Base-by-base conservation (phyloP, 495 filamentous ascomycete genomes). In the Hypoxylon fragiforme region DNA sequence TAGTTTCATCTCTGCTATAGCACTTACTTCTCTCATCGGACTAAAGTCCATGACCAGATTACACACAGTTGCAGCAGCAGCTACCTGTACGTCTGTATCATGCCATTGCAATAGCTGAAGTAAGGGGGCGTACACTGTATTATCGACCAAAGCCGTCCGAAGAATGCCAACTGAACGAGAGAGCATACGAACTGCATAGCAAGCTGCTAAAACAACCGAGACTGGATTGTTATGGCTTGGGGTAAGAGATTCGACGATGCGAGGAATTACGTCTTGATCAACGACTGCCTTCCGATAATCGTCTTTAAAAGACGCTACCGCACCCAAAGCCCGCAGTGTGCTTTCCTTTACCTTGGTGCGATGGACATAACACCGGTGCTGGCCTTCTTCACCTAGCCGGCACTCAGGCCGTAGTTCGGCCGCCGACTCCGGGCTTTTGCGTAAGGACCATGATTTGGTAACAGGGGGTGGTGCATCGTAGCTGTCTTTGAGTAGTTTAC, bases 11-110 rank as follows among this genome's bases (percentile, higher is more conserved):
- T 28, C 13, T 32, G 24, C 19, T 5, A 1, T 26, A 21, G 15
- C 46, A 77, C 83, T 74, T 61, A 92, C 89, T 67, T 87, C 80
- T 73, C 87, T 83, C 90, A 97, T 90, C 8, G 94, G 91, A 58
- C 90, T 96, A 63, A 90, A 88, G 35, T 95, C 88, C 16, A 88
- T 72, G 1, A 95, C 78, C 26, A 97, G 70, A 66, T 98, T 98
- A 61, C 86, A 89, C 26, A 94, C 76, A 0, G 85, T 85, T 13
- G 85, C 84, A 0, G 89, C 91, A 1, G 95, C 91, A 22, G 90
- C 88, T 58, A 92, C 85, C 60, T 92, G 85, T 15, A 97, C 87
- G 43, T 94, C 85, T 20, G 89, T 74, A 64, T 94, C 84, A 11
- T 78, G 79, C 68, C 95, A 85, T 38, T 77, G 83, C 14, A 97